Base-by-base conservation (phyloP, 2,329 filamentous ascomycete genomes). In the Hyphodiscus sp. region DNA sequence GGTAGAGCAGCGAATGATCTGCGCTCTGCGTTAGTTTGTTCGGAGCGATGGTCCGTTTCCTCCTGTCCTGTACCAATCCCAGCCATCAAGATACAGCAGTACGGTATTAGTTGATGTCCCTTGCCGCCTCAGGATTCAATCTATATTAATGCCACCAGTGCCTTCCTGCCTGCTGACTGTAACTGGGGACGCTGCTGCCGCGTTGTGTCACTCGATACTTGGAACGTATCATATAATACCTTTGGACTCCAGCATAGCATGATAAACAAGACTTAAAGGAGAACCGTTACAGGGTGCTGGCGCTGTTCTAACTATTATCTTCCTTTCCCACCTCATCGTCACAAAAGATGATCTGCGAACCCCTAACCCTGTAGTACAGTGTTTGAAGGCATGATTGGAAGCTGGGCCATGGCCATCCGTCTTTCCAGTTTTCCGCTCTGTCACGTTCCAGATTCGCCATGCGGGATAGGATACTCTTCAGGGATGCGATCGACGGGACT, bases 401-500 rank as follows among this genome's bases (percentile, higher is more conserved):
- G 18, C 23, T 20, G 23, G 42, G 42, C 42, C 45, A 45, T 19
- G 44, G 41, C 51, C 44, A 18, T 8, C 33, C 33, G 5, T 38
- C 33, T 26, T 26, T 26, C 23, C 23, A 26, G 23, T 26, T 8
- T 26, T 8, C 23, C 23, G 23, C 23, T 3, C 33, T 38, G 33
- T 38, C n/a, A 42, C 43, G 43, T 50, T 53, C 44, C 54, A 56
- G 51, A 49, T 26, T 43, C 16, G 26, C 30, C 47, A 52, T 52
- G 47, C 50, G 43, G 50, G 50, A 43, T 44, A 19, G 38, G 19
- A 33, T 47, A 45, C 49, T 26, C 18, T 44, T 42, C 41, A 46
- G 46, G 50, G 45, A 30, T 56, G 44, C 50, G 50, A 56, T 56
- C 54, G 54, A 41, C 50, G 41, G n/a, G 45, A 42, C 23, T 38